Conservation (phyloP, 176 grass and related monocot species). For the Cenchrus fungigraminus region DNA sequence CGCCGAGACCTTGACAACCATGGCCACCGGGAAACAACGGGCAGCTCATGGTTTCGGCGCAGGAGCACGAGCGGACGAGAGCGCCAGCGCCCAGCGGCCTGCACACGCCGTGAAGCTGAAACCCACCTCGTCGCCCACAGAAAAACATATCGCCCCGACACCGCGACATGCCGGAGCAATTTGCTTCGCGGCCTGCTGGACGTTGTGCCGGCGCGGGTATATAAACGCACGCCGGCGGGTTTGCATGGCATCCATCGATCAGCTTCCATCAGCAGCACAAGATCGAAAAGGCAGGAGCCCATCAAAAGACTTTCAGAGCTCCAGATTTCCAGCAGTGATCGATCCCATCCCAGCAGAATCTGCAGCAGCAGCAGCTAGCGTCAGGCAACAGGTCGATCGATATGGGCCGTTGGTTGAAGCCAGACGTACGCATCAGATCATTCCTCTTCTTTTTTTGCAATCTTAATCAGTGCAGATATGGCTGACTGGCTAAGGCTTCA, state of each 20-base stretch:
- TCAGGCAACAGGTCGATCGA: neutral
- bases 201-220: neutral
- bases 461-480: too few species aligned
- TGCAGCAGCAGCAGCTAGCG: neutral
- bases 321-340: neutral
- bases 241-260: constrained; percentile 20
- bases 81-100: neutral
- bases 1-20: constrained; percentile 11
- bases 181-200: neutral
- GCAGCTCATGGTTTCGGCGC: constrained; percentile 3
- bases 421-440: constrained; percentile 20
- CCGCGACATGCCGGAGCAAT: neutral
- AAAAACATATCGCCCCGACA: neutral
- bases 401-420: constrained; percentile 54
- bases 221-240: neutral
- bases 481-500: neutral
- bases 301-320: neutral
- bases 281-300: neutral
- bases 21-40: neutral
- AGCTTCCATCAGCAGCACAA: neutral
- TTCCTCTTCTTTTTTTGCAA: neutral
- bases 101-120: neutral
- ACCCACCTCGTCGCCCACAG: constrained; percentile 18
- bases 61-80: neutral
- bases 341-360: neutral